Base-by-base conservation (phyloP, 1,139 yeast genomes). In the Yamadazyma jaroonii region DNA sequence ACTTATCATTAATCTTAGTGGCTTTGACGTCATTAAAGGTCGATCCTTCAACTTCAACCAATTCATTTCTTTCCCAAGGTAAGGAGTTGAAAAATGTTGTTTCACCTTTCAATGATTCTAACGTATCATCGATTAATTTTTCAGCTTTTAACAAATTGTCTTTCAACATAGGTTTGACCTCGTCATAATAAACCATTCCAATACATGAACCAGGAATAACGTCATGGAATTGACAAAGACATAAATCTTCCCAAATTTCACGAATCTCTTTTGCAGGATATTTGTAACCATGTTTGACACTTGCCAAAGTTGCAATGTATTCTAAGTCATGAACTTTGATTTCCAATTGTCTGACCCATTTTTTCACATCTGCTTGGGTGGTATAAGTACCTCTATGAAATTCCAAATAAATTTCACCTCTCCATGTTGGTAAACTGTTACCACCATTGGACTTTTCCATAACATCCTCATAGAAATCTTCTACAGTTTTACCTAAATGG, bases 311-410 rank as follows among this genome's bases (percentile, higher is more conserved):
- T 0, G 96, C 90, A 48, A 87, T 62, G 56, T 77, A 79, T 64
- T 92, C 98, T 48, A 90, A 68, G 60, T 89, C 97, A 54, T 86
- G 95, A 50, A 92, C 68, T 53, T 82, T 72, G 35, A 81, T 62
- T 62, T 92, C 97, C n/a, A 83, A 74, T 23, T 71, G 62, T 53
- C 98, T 75, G 79, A 89, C 86, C 56, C 79, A 76, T 54, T 78
- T 79, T 62, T 92, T 92, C 35, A 87, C 83, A 42, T 79, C 77
- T 0, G 96, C 95, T 59, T 92, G 98, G 1, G 96, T 79, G 4
- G 97, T 92, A 59, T 92, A 92, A 3, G 97, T 90, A 41, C 97
- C 98, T 58, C 98, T 80, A 60, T 92, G 98, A 65, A 84, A 89
- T 62, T 92, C 98, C 54, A 92, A 76, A 61, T 92, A 92, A 43